Evolutionary conservation across 2,329 filamentous ascomycete species (phyloP), one percentile per base, ranked within the genome.

Genomic region (Xylariaceae sp.): DNA sequence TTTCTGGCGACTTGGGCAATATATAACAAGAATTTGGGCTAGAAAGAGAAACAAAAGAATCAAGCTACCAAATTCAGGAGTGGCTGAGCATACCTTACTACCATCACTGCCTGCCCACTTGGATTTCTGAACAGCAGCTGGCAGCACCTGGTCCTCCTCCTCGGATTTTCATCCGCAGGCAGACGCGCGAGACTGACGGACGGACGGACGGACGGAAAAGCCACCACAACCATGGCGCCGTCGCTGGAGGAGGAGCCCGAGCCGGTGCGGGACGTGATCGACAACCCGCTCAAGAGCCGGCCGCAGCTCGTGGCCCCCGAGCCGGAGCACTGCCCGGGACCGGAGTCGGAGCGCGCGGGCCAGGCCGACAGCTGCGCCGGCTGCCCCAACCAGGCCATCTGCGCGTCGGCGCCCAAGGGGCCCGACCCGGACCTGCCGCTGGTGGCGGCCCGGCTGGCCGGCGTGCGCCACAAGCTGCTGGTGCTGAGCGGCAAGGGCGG

Each of bases 301-400:
- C 88, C 90, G 1, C 73, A 86, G 43, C 82, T 98, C 34, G 84
- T 96, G 43, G 92, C 92, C 14, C 90, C 92, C 25, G 89, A 96
- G 56, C 90, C 90, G 65, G 88, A 96, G 61, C 89, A 96, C 67
- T 98, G 92, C 54, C 90, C 90, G 3, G 92, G 92, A 1, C 92
- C 86, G 4, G 84, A 90, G 54, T 87, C 83, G 11, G 70, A 86
- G 45, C 64, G 75, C 46, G 79, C 79, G 36, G 79, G 79, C 42
- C 70, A 69, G 39, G 75, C 76, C 32, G 89, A 94, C 61, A 88
- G 87, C 27, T 98, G 92, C 66, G 86, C 82, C 30, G 89, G 89
- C 34, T 98, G 92, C 55, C 92, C 92, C 2, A 98, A 98, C 66
- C 89, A 98, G 65, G 69, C 78, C 30, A 94, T 98, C 51, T 98